Percentiles rank a stretch among this genome's conserved stretches.
These are phyloP conservation scores for Amyloporia xantha DNA, from an alignment of 768 basidiomycete genomes.

Conservation along the genomic window DNA sequence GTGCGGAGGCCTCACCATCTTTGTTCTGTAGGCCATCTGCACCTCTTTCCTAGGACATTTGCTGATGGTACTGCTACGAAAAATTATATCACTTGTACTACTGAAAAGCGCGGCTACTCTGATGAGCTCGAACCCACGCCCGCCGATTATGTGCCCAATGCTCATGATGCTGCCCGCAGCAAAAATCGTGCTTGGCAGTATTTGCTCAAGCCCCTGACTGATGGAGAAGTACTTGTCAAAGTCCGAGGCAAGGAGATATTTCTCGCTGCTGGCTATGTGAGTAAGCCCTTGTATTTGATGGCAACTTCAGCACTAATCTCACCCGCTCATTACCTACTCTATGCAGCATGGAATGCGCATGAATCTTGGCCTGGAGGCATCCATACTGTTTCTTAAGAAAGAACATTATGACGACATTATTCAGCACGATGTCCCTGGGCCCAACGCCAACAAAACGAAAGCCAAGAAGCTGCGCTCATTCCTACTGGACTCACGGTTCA, in stretches of 20 bases:
- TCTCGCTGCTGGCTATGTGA: background rate
- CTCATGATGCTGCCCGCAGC: background rate
- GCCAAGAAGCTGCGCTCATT: background rate
- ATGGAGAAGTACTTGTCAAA: background rate
- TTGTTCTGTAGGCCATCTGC: background rate
- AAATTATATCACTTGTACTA: background rate
- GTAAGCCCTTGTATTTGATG: background rate
- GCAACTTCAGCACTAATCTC: background rate
- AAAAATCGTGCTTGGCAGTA: background rate
- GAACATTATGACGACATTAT: background rate
- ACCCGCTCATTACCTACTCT: background rate
- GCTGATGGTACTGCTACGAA: background rate
- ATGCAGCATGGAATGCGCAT: background rate
- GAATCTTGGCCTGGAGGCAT: background rate
- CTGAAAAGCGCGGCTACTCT: background rate
- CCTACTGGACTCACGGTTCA: background rate
- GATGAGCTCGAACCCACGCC: background rate
- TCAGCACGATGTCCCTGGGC: background rate
- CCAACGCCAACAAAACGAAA: background rate
- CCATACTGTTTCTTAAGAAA: background rate
- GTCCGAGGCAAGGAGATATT: slow-evolving; percentile 1
- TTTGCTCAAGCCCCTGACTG: background rate
- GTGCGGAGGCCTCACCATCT: background rate
- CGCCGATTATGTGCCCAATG: background rate
- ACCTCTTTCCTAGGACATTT: background rate